Percentiles rank a stretch among this genome's conserved stretches.
Conservation (phyloP, 2,329 filamentous ascomycete species). For the Sarocladiaceae sp. region DNA sequence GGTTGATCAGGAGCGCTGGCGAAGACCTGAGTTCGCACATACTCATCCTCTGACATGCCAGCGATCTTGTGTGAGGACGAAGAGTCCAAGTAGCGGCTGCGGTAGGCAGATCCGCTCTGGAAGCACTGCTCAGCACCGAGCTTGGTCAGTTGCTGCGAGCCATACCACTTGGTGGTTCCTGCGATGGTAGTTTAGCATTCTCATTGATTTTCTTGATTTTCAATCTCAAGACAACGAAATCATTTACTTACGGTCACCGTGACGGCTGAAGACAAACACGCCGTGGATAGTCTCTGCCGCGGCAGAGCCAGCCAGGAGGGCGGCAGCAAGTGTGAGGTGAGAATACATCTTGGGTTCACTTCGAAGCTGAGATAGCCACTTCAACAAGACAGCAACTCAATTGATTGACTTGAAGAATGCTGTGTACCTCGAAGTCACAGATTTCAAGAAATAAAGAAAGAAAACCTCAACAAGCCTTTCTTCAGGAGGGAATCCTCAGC, state of each 20-base stretch:
- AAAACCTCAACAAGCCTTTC: not conserved
- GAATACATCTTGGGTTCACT: not conserved
- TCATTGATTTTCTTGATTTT: not conserved
- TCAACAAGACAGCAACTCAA: too few relatives aligned
- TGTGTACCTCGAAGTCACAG: too few relatives aligned
- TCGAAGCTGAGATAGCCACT: too few relatives aligned
- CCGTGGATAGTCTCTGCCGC: slow-evolving; percentile 27
- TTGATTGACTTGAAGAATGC: not conserved
- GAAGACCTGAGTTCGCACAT: slow-evolving; percentile 24
- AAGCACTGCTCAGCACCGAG: slow-evolving; percentile 28
- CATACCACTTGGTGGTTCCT: slow-evolving; percentile 30
- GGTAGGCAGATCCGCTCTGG: slow-evolving; percentile 20
- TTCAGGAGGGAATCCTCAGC: slow-evolving; percentile 1
- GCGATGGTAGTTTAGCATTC: not conserved
- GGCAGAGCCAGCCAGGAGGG: slow-evolving; percentile 14
- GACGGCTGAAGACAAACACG: slow-evolving; percentile 26
- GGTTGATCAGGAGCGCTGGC: slow-evolving; percentile 26
- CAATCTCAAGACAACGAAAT: not conserved
- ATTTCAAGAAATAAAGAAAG: not conserved
- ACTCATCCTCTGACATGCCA: slow-evolving; percentile 26
- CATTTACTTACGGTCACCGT: slow-evolving; percentile 29
- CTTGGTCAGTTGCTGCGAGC: slow-evolving; percentile 24
- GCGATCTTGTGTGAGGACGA: slow-evolving; percentile 22
- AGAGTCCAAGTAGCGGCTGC: slow-evolving; percentile 17
- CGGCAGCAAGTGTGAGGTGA: slow-evolving; percentile 6